Percentiles rank a stretch among this genome's conserved stretches.
Conservation (phyloP, 805 yeast species). For the Kodamaea nitidulidarum region DNA sequence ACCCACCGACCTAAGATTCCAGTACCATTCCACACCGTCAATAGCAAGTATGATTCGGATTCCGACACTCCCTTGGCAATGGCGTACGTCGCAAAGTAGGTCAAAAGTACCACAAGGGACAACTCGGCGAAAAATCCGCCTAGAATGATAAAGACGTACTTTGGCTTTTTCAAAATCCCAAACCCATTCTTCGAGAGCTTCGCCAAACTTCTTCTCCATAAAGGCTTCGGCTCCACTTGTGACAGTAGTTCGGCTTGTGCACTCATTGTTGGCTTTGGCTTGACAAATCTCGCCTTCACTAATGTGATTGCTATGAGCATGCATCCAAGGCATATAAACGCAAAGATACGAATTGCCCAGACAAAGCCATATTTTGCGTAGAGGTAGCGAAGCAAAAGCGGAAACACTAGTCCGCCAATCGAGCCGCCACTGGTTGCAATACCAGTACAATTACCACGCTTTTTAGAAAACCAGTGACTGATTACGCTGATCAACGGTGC, state of each 20-base stretch:
- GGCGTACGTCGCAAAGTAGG: constrained; percentile 33
- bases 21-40: constrained; percentile 28
- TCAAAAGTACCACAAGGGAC: constrained; percentile 24
- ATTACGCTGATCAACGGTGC: constrained; percentile 60
- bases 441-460: constrained; percentile 60
- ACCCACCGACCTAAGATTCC: constrained; percentile 31
- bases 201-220: not conserved
- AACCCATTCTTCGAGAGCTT: constrained; percentile 3
- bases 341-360: constrained; percentile 38
- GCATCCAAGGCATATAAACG: constrained; percentile 27
- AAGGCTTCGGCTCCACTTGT: not conserved
- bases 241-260: not conserved
- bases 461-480: constrained; percentile 61
- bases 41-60: constrained; percentile 23
- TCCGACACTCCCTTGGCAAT: constrained; percentile 29
- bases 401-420: constrained; percentile 20
- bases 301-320: constrained; percentile 22
- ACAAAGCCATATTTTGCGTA: constrained; percentile 17
- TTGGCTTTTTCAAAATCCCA: constrained; percentile 9
- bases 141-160: constrained; percentile 22
- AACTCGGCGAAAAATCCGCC: constrained; percentile 33
- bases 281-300: constrained; percentile 25
- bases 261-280: constrained; percentile 1
- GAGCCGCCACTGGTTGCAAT: constrained; percentile 47
- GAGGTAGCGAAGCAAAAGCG: constrained; percentile 15